Base-by-base conservation (phyloP, 352 stramenopile genomes). In the Phytophthora pluvialis region DNA sequence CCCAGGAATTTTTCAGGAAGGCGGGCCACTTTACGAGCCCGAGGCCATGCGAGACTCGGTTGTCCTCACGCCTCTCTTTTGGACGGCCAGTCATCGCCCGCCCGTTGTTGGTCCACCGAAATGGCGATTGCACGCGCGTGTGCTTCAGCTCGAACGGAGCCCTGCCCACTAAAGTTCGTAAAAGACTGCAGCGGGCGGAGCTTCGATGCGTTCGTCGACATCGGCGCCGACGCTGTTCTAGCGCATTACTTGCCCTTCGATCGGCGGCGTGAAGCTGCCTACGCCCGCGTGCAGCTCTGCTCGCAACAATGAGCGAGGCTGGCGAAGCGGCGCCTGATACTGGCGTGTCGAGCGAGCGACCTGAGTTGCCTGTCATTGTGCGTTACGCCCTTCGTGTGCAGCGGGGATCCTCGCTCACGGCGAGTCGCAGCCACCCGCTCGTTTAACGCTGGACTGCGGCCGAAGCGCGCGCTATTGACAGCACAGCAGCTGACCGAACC, bases 1-100 rank as follows among this genome's bases (percentile, higher is more conserved):
- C 33, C 13, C 1, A 15, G 39, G 44, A 56, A 69, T 62, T 54
- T 53, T 64, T 57, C 18, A 35, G 49, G 35, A 53, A 47, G 5
- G 15, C 50, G 7, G 38, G n/a, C 25, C 36, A 39, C 51, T 53
- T 59, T 59, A 35, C 33, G 18, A 15, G 5, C 15, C 21, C 21
- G 18, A 40, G 32, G 53, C 60, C 52, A 76, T 64, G 62, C 63
- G 12, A 64, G 67, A 75, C 67, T 75, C 42, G 67, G 16, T 46
- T 47, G 64, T 60, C 42, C 47, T 53, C 40, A 56, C 26, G 50
- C 11, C 47, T 65, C 42, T 36, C 43, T 45, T 28, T 70, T 57
- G 45, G 25, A 12, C 40, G 5, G 52, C 29, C 67, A 74, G 61
- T 74, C 49, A 74, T 71, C 61, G 21, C 21, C 21, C 21, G 21